A percentile compares a stretch with the other conserved stretches of the same genome.
Evolutionary conservation across 257 asterid genomes (phyloP).

Genomic region (Fraxinus pennsylvanica): DNA sequence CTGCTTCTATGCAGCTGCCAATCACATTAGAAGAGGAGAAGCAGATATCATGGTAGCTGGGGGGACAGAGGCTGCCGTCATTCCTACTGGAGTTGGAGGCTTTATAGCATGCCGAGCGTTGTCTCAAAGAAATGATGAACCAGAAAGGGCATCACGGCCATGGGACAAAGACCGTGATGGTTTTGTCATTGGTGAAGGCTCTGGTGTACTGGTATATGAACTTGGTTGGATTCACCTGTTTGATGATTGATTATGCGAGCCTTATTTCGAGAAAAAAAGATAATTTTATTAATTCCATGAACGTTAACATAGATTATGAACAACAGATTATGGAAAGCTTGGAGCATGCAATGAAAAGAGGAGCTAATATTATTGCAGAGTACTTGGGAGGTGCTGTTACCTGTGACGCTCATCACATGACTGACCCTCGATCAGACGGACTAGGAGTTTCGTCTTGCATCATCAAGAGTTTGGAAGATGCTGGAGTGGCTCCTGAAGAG

Average conservation of each 20-base stretch:
- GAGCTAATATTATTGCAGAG: conserved; percentile 41
- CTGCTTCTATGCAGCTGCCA: conserved; percentile 41
- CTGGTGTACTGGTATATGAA: conserved; percentile 58
- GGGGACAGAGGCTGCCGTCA: conserved; percentile 46
- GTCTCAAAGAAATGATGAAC: conserved; percentile 46
- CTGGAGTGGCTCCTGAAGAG: conserved; percentile 70
- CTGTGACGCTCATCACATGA: conserved; percentile 50
- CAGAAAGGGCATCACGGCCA: conserved; percentile 64
- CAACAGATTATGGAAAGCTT: conserved; percentile 40
- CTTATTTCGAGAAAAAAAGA: background rate
- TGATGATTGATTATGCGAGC: background rate
- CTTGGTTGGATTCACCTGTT: background rate
- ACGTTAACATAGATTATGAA: background rate
- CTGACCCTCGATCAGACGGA: conserved; percentile 51
- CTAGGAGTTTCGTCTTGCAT: conserved; percentile 53
- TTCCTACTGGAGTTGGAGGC: conserved; percentile 37
- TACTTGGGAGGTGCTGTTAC: conserved; percentile 45
- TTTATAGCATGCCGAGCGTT: conserved; percentile 44
- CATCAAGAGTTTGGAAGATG: conserved; percentile 39
- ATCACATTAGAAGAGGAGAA: conserved; percentile 45
- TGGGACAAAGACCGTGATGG: conserved; percentile 77
- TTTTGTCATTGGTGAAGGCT: conserved; percentile 73
- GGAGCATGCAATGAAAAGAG: conserved; percentile 46
- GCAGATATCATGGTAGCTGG: conserved; percentile 48
- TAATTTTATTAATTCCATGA: background rate